Evolutionary conservation across 2,329 filamentous ascomycete genomes (phyloP).

Genomic region (Cercospora sp.): DNA sequence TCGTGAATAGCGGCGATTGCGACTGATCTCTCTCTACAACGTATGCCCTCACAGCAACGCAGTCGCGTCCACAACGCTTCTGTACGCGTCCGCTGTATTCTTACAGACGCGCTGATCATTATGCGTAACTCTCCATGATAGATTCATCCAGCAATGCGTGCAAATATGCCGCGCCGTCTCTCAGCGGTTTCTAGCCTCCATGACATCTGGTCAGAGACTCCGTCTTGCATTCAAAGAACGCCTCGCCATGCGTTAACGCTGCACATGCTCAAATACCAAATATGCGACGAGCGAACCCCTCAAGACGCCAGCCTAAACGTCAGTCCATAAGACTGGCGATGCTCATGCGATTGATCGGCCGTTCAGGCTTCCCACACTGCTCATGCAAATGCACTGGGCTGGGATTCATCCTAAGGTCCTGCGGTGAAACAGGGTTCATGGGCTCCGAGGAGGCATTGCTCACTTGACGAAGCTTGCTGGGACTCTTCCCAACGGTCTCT

Average conservation of each 20-base stretch:
- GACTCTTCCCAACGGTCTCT: constrained; percentile 23
- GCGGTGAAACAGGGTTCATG: constrained; percentile 30
- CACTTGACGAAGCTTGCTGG: constrained; percentile 36
- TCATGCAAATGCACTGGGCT: constrained; percentile 19
- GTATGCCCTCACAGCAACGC: neutral
- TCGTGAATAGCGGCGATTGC: neutral
- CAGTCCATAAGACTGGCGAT: constrained; percentile 22
- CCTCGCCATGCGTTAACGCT: constrained; percentile 5
- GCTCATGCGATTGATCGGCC: constrained; percentile 22
- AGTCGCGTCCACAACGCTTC: neutral
- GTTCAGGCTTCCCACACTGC: neutral
- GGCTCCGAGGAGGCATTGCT: constrained; percentile 29
- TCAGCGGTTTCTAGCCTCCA: neutral
- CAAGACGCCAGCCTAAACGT: constrained; percentile 1
- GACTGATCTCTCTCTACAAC: neutral
- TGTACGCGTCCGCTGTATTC: neutral
- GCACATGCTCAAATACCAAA: constrained; percentile 1
- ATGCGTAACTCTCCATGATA: neutral
- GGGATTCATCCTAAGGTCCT: constrained; percentile 30
- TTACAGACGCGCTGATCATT: neutral
- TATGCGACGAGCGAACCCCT: constrained; percentile 3
- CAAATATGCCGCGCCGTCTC: neutral
- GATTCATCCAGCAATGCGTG: neutral
- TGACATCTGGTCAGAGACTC: neutral
- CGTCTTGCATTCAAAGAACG: neutral